Evolutionary conservation across 805 yeast species (phyloP).

Genomic region (Suhomyces sp.): DNA sequence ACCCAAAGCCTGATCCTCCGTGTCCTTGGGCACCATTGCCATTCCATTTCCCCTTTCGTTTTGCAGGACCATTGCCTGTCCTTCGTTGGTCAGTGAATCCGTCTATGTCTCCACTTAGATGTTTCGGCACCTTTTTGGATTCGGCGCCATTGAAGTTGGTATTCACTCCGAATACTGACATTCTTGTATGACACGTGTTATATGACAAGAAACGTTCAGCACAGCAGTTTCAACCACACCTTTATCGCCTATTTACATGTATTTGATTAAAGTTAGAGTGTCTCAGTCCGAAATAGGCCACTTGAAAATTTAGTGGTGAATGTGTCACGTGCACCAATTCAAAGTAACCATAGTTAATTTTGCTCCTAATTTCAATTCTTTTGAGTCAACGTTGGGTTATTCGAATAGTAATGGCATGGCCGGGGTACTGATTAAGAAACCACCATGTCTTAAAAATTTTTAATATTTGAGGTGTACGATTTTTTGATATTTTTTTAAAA

Average conservation of each 20-base stretch:
- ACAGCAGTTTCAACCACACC: conserved; percentile 1
- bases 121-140: conserved; percentile 3
- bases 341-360: too few relatives aligned
- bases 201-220: conserved; percentile 4
- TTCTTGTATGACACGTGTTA: conserved; percentile 1
- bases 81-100: conserved; percentile 8
- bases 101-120: conserved; percentile 1
- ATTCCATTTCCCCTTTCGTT: conserved; percentile 6
- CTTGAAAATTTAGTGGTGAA: conserved; percentile 2
- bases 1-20: conserved; percentile 1
- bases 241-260: too few relatives aligned
- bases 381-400: too few relatives aligned
- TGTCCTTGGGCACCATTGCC: conserved; percentile 4
- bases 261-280: too few relatives aligned
- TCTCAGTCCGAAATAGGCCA: too few relatives aligned
- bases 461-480: too few relatives aligned
- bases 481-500: too few relatives aligned
- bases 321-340: conserved; percentile 7
- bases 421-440: too few relatives aligned
- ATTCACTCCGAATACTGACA: conserved; percentile 11
- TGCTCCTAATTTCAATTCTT: too few relatives aligned
- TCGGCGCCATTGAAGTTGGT: conserved; percentile 6
- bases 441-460: too few relatives aligned
- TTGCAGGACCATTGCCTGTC: conserved; percentile 8
- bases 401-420: too few relatives aligned